Evolutionary conservation across 805 yeast species (phyloP).

Genomic region (Lipomyces spencermartinsiae): DNA sequence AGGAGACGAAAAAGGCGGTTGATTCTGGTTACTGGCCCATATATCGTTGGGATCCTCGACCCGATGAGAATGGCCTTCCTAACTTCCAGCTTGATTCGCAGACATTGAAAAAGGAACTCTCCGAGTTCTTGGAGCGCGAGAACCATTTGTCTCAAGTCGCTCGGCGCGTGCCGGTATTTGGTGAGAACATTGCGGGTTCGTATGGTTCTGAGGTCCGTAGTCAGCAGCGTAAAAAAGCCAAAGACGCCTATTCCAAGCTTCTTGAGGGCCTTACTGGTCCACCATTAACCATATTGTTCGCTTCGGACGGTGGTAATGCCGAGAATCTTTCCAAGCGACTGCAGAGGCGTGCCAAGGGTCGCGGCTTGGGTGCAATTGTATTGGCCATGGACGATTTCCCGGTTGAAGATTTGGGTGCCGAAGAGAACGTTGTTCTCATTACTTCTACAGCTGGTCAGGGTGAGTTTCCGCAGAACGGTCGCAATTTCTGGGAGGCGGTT

Average conservation of each 20-base stretch:
- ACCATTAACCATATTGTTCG: slow-evolving; percentile 82
- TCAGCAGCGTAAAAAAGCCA: slow-evolving; percentile 70
- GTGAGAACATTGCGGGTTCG: slow-evolving; percentile 70
- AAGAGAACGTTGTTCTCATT: slow-evolving; percentile 70
- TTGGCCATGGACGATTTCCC: slow-evolving; percentile 74
- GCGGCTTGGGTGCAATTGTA: slow-evolving; percentile 74
- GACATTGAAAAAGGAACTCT: slow-evolving; percentile 73
- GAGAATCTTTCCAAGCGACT: slow-evolving; percentile 79
- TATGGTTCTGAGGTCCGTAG: slow-evolving; percentile 66
- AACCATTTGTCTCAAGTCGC: slow-evolving; percentile 83
- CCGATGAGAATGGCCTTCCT: slow-evolving; percentile 55
- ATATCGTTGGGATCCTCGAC: slow-evolving; percentile 78
- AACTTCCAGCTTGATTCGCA: slow-evolving; percentile 84
- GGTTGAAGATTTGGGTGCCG: slow-evolving; percentile 73
- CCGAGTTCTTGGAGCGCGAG: slow-evolving; percentile 85
- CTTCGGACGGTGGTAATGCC: slow-evolving; percentile 93
- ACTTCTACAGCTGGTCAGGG: slow-evolving; percentile 86
- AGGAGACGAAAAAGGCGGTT: slow-evolving; percentile 87
- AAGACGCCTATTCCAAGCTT: slow-evolving; percentile 74
- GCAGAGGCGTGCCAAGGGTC: slow-evolving; percentile 75
- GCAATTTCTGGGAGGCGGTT: slow-evolving; percentile 73
- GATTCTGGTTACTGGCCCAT: slow-evolving; percentile 97
- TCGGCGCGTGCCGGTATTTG: slow-evolving; percentile 71
- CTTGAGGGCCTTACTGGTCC: slow-evolving; percentile 92
- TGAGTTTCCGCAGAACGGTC: slow-evolving; percentile 84